Percentiles rank a stretch among this genome's conserved stretches.
phyloP scores from a whole-genome alignment of 2,329 filamentous ascomycete genomes.

The Xenoacremonium recifei region DNA sequence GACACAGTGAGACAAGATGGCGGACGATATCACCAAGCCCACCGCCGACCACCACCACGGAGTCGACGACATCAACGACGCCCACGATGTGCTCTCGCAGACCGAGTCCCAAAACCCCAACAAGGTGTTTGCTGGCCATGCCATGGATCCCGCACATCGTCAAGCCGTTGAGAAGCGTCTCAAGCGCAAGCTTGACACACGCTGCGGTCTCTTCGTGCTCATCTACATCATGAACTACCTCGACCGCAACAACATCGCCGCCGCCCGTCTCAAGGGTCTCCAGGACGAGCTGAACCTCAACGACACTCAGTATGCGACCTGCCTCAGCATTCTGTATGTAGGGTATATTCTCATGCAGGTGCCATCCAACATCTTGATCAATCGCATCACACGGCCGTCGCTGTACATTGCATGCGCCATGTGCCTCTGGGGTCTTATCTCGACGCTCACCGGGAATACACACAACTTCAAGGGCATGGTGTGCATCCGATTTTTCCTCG shows the following conservation, averaged over 20 bases:
- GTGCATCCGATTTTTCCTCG: conserved; percentile 56
- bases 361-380: conserved; percentile 58
- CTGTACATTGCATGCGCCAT: conserved; percentile 53
- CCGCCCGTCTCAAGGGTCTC: conserved; percentile 63
- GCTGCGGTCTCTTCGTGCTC: conserved; percentile 67
- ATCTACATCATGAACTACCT: conserved; percentile 77
- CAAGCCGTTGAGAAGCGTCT: conserved; percentile 60
- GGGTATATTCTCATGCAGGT: conserved; percentile 66
- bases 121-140: neutral
- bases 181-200: conserved; percentile 67
- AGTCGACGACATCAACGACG: neutral
- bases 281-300: conserved; percentile 57
- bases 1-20: neutral
- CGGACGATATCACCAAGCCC: neutral
- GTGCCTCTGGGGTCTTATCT: conserved; percentile 60
- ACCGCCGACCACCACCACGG: neutral
- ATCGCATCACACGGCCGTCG: conserved; percentile 49
- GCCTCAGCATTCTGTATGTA: conserved; percentile 63
- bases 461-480: conserved; percentile 55
- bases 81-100: neutral
- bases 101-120: neutral
- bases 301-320: conserved; percentile 61
- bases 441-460: conserved; percentile 53
- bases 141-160: conserved; percentile 47
- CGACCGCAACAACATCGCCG: conserved; percentile 67